Evolutionary conservation across 1,284 basidiomycete species (phyloP), one percentile per base, ranked within the genome.

Genomic region (Irpex sp.): DNA sequence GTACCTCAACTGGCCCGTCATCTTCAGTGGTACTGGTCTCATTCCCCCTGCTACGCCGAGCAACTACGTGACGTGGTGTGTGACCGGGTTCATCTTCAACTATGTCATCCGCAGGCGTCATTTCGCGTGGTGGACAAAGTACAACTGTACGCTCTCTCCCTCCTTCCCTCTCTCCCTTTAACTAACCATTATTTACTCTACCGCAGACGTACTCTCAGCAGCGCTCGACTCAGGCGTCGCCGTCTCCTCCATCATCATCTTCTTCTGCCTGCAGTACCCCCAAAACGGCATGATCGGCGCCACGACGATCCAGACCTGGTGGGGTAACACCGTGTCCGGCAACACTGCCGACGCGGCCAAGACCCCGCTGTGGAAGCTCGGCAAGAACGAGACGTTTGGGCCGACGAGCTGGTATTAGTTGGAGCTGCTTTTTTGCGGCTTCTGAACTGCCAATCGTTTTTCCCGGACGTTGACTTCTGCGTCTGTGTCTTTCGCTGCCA

Each of bases 211-310:
- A 56, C 73, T 86, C 55, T 86, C 83, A 14, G 83, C 83, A 8
- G 84, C 81, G 3, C 70, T 87, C 83, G 83, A 83, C 70, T 79
- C 84, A 45, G 85, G 85, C n/a, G 77, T 88, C 10, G 86, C 86
- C 0, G 68, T 87, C 33, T 74, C 79, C 14, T 75, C 80, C 4
- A 75, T 89, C 55, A 63, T 87, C 63, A 84, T 88, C 61, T 89
- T 88, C 77, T 90, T 90, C 78, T 73, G 72, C 59, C 74, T 91
- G 52, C 83, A 89, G 70, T 90, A 84, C 66, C 88, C 88, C 2
- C 67, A 66, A 63, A 80, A 87, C 62, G 85, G 84, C n/a, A 73
- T 71, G 10, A 88, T 90, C 65, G 87, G 87, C 23, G 23, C 65
- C 36, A 72, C 77, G 55, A 85, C 69, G 1, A 73, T 90, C 53